Conservation (phyloP, 352 stramenopile species). For the Globisporangium spinosum region DNA sequence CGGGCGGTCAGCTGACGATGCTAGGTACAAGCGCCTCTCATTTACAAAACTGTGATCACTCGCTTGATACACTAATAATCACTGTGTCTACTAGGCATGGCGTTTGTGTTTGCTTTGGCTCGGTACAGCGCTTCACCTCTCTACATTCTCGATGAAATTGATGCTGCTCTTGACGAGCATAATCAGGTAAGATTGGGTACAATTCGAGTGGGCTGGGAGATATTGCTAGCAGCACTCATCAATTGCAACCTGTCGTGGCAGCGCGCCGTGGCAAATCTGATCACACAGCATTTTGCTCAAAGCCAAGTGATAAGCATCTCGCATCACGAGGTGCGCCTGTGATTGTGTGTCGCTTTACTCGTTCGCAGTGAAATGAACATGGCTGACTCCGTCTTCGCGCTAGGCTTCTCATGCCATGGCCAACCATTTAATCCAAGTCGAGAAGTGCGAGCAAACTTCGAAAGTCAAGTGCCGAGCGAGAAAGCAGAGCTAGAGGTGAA, state of each 20-base stretch:
- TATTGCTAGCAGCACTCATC: not conserved
- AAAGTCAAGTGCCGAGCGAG: conserved; percentile 7
- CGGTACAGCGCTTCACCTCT: not conserved
- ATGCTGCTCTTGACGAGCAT: not conserved
- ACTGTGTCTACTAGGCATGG: not conserved
- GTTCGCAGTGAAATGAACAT: not conserved
- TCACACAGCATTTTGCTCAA: not conserved
- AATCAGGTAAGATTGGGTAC: not conserved
- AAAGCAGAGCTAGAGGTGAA: not conserved
- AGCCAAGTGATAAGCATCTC: not conserved
- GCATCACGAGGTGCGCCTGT: not conserved
- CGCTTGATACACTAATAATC: not conserved
- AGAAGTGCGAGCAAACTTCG: conserved; percentile 20
- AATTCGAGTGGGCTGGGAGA: not conserved
- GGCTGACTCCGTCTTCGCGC: not conserved
- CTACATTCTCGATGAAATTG: not conserved
- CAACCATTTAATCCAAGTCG: conserved; percentile 29
- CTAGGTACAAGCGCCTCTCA: not conserved
- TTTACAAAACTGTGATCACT: not conserved
- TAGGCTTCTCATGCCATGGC: conserved; percentile 9
- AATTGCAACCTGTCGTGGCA: not conserved
- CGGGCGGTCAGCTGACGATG: not conserved
- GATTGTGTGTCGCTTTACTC: not conserved
- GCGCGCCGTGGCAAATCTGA: not conserved
- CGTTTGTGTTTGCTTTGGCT: not conserved